Conservation (phyloP, 345 rosid species). For the Capsella bursapastoris region DNA sequence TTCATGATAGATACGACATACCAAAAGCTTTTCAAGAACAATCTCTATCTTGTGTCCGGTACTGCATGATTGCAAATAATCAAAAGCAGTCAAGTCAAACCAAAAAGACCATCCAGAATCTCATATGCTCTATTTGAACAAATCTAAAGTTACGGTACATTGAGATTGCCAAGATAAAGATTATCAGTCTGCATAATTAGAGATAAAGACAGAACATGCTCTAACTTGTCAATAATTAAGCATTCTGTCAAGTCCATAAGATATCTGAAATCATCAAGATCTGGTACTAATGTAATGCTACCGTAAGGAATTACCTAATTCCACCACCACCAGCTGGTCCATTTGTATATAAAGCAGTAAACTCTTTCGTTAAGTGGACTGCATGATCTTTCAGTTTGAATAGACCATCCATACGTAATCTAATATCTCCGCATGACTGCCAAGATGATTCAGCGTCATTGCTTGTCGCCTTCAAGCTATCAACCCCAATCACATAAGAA, state of each 20-base stretch:
- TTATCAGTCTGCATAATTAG: constrained; percentile 5
- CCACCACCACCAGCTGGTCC: constrained; percentile 99
- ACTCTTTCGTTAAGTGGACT: constrained; percentile 63
- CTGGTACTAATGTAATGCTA: constrained; percentile 13
- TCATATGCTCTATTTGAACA: not conserved
- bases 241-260: constrained; percentile 7
- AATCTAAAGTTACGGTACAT: not conserved
- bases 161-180: constrained; percentile 13
- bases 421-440: constrained; percentile 55
- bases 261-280: constrained; percentile 23
- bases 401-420: constrained; percentile 88
- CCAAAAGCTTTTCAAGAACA: constrained; percentile 73
- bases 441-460: constrained; percentile 39
- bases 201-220: not conserved
- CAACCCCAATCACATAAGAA: constrained; percentile 80
- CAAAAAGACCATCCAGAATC: constrained; percentile 13
- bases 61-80: constrained; percentile 53
- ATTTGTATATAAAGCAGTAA: constrained; percentile 83
- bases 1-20: constrained; percentile 30
- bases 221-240: not conserved
- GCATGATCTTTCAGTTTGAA: constrained; percentile 77
- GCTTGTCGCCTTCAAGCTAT: constrained; percentile 74
- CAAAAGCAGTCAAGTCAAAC: constrained; percentile 34
- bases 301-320: constrained; percentile 60
- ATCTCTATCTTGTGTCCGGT: constrained; percentile 82